Percentiles rank a stretch among this genome's conserved stretches.
Evolutionary conservation across 495 filamentous ascomycete genomes (phyloP).

Genomic region (Tuber microsphaerosporum): DNA sequence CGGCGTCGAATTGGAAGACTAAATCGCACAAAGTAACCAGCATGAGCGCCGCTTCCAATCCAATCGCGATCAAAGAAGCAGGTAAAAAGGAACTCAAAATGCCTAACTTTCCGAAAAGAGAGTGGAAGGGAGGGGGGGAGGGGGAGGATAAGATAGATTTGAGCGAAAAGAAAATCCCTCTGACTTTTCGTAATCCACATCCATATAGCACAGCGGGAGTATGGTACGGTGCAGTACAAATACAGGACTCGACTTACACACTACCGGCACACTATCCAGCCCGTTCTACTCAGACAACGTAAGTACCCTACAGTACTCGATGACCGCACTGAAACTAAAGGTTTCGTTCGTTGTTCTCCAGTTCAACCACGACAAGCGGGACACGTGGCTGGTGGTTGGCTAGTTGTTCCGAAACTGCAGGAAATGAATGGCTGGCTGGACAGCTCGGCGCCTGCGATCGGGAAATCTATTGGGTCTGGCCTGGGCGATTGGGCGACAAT

Average conservation of each 20-base stretch:
- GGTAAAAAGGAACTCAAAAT: background rate
- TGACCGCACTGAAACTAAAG: background rate
- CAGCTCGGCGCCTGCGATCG: background rate
- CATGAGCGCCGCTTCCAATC: background rate
- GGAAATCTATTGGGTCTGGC: background rate
- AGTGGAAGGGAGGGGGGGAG: background rate
- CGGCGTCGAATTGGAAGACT: background rate
- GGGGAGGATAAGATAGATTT: background rate
- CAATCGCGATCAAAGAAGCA: background rate
- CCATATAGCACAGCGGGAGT: background rate
- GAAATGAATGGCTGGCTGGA: background rate
- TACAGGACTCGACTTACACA: background rate
- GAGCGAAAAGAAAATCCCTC: background rate
- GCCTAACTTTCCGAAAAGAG: background rate
- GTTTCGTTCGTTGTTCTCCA: background rate
- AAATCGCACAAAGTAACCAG: background rate
- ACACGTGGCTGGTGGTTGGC: conserved; percentile 1
- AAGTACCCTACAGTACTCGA: background rate
- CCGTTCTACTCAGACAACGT: background rate
- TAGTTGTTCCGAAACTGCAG: conserved; percentile 1
- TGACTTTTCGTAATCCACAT: background rate
- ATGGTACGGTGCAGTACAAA: background rate
- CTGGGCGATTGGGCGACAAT: background rate
- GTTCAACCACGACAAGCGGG: background rate
- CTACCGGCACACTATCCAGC: background rate